Percentiles rank a stretch among this genome's conserved stretches.
Conservation (phyloP, 2,329 filamentous ascomycete genomes). For the Exophiala xenobiotica region DNA sequence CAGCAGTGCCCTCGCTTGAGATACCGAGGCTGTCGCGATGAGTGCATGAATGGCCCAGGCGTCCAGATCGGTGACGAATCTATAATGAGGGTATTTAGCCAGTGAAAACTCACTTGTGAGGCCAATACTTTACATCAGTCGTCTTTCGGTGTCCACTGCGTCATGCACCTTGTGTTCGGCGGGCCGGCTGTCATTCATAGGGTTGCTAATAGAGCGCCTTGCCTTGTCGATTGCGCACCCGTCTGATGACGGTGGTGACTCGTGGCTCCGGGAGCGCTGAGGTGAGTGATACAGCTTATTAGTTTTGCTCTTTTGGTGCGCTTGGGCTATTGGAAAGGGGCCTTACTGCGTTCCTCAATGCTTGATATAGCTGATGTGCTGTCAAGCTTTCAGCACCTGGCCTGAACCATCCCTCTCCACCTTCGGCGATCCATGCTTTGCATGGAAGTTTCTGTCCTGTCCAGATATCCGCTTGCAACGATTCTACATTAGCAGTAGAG, state of each 20-base stretch:
- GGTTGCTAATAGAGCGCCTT: neutral
- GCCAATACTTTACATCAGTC: conserved; percentile 1
- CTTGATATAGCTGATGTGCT: neutral
- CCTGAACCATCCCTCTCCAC: neutral
- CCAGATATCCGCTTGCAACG: too few relatives aligned
- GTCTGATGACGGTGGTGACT: too few relatives aligned
- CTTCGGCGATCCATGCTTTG: neutral
- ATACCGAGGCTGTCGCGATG: neutral
- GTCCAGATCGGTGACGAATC: conserved; percentile 4
- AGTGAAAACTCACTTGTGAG: neutral
- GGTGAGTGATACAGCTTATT: neutral
- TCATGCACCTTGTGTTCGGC: neutral
- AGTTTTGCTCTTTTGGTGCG: neutral
- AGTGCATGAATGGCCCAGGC: neutral
- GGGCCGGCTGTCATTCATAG: neutral
- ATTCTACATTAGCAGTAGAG: too few relatives aligned
- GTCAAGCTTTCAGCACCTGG: neutral
- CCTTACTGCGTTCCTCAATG: conserved; percentile 1
- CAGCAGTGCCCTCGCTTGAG: neutral
- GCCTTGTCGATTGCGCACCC: too few relatives aligned
- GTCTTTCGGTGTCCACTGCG: neutral
- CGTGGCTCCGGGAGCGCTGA: neutral
- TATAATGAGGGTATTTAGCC: neutral
- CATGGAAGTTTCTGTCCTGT: too few relatives aligned
- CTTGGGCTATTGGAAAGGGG: neutral